Evolutionary conservation across 2,329 filamentous ascomycete species (phyloP).

Genomic region (Arthrinium puccinioides): DNA sequence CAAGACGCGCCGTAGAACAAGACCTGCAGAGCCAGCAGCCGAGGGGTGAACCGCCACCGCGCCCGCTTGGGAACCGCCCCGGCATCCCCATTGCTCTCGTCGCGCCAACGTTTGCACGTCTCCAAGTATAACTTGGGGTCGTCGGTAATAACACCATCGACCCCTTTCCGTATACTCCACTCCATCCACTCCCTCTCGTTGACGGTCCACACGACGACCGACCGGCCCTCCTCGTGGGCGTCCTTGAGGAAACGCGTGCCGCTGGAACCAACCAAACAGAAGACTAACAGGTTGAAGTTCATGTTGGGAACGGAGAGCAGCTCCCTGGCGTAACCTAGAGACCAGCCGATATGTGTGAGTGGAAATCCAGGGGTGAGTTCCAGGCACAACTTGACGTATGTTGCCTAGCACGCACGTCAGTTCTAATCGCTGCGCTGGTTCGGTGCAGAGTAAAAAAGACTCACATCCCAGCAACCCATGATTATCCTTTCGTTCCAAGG

Average conservation of each 20-base stretch:
- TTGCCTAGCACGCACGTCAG: slow-evolving; percentile 36
- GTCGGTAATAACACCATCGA: slow-evolving; percentile 84
- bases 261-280: slow-evolving; percentile 58
- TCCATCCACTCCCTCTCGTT: slow-evolving; percentile 74
- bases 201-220: slow-evolving; percentile 78
- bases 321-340: slow-evolving; percentile 58
- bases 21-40: background rate
- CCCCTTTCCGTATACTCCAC: slow-evolving; percentile 60
- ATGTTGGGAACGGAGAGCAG: slow-evolving; percentile 63
- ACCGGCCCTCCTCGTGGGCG: slow-evolving; percentile 45
- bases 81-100: slow-evolving; percentile 1
- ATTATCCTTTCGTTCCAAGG: slow-evolving; percentile 70
- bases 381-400: slow-evolving; percentile 59
- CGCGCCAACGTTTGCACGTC: slow-evolving; percentile 37
- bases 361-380: slow-evolving; percentile 56
- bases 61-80: too few species aligned
- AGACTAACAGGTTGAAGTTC: slow-evolving; percentile 71
- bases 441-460: too few species aligned
- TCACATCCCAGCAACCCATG: slow-evolving; percentile 75
- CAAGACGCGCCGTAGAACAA: slow-evolving; percentile 2
- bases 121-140: slow-evolving; percentile 63
- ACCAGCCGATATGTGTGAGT: slow-evolving; percentile 62
- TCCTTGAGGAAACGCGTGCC: slow-evolving; percentile 61
- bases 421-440: too few species aligned
- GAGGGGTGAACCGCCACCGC: slow-evolving; percentile 1